These are phyloP conservation scores for Rhynchosporium secalis DNA, from an alignment of 2,329 filamentous ascomycete genomes.

Conservation along the genomic window DNA sequence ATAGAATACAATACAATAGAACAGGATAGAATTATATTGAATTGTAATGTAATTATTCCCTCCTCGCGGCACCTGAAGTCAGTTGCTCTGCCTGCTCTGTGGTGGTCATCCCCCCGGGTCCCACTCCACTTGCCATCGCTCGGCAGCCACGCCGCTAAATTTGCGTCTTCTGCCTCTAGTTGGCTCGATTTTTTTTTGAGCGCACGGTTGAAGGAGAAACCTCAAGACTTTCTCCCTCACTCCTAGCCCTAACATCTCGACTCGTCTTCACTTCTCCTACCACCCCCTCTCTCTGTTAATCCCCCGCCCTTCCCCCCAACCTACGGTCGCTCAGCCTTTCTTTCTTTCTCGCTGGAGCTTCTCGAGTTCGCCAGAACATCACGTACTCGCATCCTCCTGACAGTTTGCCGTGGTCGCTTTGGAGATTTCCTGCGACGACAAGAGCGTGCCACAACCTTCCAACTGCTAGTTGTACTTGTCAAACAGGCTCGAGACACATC, in stretches of 20 bases:
- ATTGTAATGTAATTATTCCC: too few relatives aligned
- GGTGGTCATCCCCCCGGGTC: neutral
- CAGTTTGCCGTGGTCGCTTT: slow-evolving; percentile 6
- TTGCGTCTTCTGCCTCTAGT: too few relatives aligned
- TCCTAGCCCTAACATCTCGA: neutral
- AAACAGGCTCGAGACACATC: slow-evolving; percentile 22
- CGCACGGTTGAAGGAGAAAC: neutral
- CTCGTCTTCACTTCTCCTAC: neutral
- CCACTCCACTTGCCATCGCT: neutral
- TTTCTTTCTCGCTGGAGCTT: slow-evolving; percentile 14
- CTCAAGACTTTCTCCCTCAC: neutral
- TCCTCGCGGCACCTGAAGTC: too few relatives aligned
- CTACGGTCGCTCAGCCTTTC: slow-evolving; percentile 15
- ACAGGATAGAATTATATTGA: too few relatives aligned
- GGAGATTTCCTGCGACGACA: slow-evolving; percentile 19
- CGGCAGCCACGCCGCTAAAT: neutral
- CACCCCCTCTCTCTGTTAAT: slow-evolving; percentile 8
- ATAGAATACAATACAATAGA: too few relatives aligned
- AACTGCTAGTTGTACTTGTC: slow-evolving; percentile 24
- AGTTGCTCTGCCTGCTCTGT: neutral
- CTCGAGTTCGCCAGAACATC: slow-evolving; percentile 18
- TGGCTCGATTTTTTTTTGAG: too few relatives aligned
- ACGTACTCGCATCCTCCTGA: slow-evolving; percentile 6
- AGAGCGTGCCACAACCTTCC: slow-evolving; percentile 29
- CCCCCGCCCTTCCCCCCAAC: neutral